A percentile compares a stretch with the other conserved stretches of the same genome.
phyloP scores from a whole-genome alignment of 805 yeast species.

The Sugiyamaella mastotermitis region DNA sequence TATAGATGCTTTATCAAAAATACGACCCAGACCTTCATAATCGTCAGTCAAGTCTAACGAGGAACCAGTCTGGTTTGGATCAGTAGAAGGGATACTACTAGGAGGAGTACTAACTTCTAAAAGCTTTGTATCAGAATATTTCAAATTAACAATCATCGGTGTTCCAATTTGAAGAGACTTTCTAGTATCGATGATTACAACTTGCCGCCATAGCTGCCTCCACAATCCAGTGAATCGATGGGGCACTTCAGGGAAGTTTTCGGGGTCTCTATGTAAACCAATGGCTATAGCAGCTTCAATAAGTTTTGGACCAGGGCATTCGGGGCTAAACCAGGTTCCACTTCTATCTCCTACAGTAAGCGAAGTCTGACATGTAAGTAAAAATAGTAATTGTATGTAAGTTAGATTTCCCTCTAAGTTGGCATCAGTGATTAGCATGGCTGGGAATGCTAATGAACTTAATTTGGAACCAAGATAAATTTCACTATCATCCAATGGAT shows the following conservation, averaged over 20 bases:
- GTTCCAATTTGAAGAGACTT: slow-evolving; percentile 18
- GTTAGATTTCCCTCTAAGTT: slow-evolving; percentile 16
- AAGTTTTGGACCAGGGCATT: slow-evolving; percentile 17
- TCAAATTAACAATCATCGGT: slow-evolving; percentile 14
- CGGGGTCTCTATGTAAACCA: slow-evolving; percentile 28
- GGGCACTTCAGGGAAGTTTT: slow-evolving; percentile 15
- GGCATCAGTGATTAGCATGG: slow-evolving; percentile 9
- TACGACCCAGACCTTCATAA: slow-evolving; percentile 5
- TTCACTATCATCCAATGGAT: slow-evolving; percentile 7
- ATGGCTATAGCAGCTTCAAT: slow-evolving; percentile 22
- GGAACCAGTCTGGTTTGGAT: not conserved
- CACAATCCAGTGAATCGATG: slow-evolving; percentile 15
- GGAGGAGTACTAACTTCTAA: slow-evolving; percentile 3
- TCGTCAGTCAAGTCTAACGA: not conserved
- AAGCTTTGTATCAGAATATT: slow-evolving; percentile 13
- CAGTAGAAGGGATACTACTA: not conserved
- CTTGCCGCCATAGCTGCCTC: slow-evolving; percentile 23
- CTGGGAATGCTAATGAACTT: slow-evolving; percentile 8
- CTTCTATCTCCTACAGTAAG: slow-evolving; percentile 9
- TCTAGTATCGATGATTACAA: slow-evolving; percentile 21
- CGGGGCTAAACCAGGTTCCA: slow-evolving; percentile 14
- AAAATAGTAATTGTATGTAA: slow-evolving; percentile 20
- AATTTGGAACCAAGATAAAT: slow-evolving; percentile 15
- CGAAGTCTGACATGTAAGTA: slow-evolving; percentile 14
- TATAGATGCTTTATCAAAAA: not conserved